Evolutionary conservation across 495 filamentous ascomycete species (phyloP).

Genomic region (Platismatia glauca): DNA sequence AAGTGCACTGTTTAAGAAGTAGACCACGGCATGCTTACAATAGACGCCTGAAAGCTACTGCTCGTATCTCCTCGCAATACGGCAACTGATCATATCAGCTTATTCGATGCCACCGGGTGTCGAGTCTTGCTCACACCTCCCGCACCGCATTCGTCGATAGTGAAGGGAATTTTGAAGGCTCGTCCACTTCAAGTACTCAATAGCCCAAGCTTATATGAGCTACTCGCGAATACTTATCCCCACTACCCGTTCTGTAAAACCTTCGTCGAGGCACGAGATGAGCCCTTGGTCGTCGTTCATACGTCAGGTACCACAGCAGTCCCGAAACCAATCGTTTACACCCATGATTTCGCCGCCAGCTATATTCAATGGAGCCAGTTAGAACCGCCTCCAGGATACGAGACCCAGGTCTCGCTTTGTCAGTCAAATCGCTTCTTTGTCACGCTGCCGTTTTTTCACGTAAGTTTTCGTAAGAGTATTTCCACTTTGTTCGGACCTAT

Average conservation of each 20-base stretch:
- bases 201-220: slow-evolving; percentile 25
- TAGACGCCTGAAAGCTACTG: slow-evolving; percentile 17
- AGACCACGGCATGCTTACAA: slow-evolving; percentile 15
- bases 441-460: slow-evolving; percentile 1
- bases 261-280: slow-evolving; percentile 23
- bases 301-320: slow-evolving; percentile 3
- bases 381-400: background rate
- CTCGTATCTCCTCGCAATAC: slow-evolving; percentile 33
- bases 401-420: background rate
- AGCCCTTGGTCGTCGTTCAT: slow-evolving; percentile 21
- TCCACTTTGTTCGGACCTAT: no score
- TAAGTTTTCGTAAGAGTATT: background rate
- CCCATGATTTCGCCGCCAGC: slow-evolving; percentile 1
- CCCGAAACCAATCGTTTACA: background rate
- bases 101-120: slow-evolving; percentile 24
- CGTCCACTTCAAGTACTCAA: slow-evolving; percentile 17
- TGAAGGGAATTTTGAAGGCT: background rate
- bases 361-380: background rate
- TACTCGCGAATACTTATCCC: slow-evolving; percentile 22
- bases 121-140: slow-evolving; percentile 21
- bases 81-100: slow-evolving; percentile 23
- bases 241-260: slow-evolving; percentile 28
- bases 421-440: background rate
- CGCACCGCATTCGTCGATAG: background rate
- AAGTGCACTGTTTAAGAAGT: background rate